Percentiles rank a stretch among this genome's conserved stretches.
Conservation (phyloP, 257 asterid genomes). For the Scutellaria barbata region DNA sequence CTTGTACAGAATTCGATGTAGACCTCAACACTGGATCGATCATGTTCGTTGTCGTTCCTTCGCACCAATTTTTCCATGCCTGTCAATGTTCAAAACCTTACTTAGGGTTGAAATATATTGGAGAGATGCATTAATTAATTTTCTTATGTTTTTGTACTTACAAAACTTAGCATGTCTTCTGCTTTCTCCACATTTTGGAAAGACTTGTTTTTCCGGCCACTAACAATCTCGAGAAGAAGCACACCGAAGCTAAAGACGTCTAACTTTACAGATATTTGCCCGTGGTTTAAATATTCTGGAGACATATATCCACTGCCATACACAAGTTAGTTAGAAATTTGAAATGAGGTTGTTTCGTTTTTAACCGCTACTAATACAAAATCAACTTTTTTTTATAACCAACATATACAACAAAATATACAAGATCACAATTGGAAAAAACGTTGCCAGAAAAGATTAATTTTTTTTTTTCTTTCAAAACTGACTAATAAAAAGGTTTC, state of each 20-base stretch:
- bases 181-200: slow-evolving; percentile 28
- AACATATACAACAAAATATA: no score
- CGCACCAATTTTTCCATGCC: slow-evolving; percentile 42
- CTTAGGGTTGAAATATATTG: no score
- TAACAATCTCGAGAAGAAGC: slow-evolving; percentile 35
- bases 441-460: no score
- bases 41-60: slow-evolving; percentile 30
- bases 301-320: slow-evolving; percentile 42
- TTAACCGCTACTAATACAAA: no score
- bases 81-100: background rate
- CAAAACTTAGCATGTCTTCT: slow-evolving; percentile 27
- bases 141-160: background rate
- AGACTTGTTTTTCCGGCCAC: slow-evolving; percentile 29
- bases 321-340: background rate
- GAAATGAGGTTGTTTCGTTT: no score
- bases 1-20: background rate
- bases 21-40: slow-evolving; percentile 35
- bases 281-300: slow-evolving; percentile 37
- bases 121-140: no score
- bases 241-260: slow-evolving; percentile 46
- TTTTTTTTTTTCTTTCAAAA: no score
- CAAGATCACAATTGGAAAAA: no score
- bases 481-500: no score
- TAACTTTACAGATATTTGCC: slow-evolving; percentile 30
- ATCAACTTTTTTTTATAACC: no score